Percentiles rank a stretch among this genome's conserved stretches.
These are phyloP conservation scores for Cochlearia excelsa DNA, from an alignment of 345 rosid species.

Conservation along the genomic window DNA sequence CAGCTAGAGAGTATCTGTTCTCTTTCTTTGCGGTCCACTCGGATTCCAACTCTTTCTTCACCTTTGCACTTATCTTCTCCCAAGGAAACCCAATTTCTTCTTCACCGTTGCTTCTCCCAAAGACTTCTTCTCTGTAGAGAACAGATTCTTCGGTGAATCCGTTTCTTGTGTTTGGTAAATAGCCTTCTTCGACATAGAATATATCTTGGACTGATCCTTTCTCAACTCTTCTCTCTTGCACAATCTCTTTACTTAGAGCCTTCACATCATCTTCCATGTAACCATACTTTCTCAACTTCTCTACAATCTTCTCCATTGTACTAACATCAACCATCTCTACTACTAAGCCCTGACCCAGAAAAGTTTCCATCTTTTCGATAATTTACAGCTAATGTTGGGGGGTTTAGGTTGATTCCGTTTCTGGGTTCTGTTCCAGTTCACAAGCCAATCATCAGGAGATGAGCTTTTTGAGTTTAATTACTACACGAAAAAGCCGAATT, in stretches of 20 bases:
- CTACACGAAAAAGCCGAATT: slow-evolving; percentile 19
- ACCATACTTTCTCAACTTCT: slow-evolving; percentile 77
- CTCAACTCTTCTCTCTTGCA: slow-evolving; percentile 53
- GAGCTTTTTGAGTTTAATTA: slow-evolving; percentile 25
- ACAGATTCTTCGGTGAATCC: slow-evolving; percentile 58
- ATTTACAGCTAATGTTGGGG: slow-evolving; percentile 52
- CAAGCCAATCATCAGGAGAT: slow-evolving; percentile 31
- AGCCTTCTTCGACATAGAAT: slow-evolving; percentile 70
- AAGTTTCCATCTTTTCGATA: slow-evolving; percentile 45
- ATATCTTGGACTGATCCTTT: slow-evolving; percentile 81
- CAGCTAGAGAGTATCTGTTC: slow-evolving; percentile 65
- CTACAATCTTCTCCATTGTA: slow-evolving; percentile 83
- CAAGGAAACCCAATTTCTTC: slow-evolving; percentile 74
- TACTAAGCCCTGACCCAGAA: slow-evolving; percentile 32
- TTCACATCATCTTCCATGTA: slow-evolving; percentile 45
- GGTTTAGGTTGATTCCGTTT: slow-evolving; percentile 45
- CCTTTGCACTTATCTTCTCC: slow-evolving; percentile 60
- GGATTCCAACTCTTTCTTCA: slow-evolving; percentile 40
- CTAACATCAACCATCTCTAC: slow-evolving; percentile 34
- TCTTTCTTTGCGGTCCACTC: slow-evolving; percentile 52
- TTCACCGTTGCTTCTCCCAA: slow-evolving; percentile 46
- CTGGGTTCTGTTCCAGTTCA: slow-evolving; percentile 54
- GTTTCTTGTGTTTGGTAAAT: slow-evolving; percentile 60
- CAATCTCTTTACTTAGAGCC: slow-evolving; percentile 30
- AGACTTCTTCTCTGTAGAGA: slow-evolving; percentile 31